Evolutionary conservation across 345 rosid species (phyloP).

Genomic region (Orychophragmus violaceus): DNA sequence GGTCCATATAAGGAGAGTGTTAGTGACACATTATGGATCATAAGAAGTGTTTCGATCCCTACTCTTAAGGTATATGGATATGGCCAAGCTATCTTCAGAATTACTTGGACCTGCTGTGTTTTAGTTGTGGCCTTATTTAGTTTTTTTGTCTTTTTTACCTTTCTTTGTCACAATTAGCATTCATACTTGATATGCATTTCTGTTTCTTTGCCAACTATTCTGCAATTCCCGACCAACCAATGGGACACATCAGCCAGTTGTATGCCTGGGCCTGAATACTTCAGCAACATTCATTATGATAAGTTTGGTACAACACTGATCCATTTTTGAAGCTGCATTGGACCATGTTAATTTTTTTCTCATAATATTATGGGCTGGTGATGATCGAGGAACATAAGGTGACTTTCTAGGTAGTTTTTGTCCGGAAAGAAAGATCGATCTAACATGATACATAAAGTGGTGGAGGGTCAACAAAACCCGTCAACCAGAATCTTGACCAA

Average conservation of each 20-base stretch:
- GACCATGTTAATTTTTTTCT: not conserved
- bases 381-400: constrained; percentile 65
- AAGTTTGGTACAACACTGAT: constrained; percentile 9
- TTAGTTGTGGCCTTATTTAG: not conserved
- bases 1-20: constrained; percentile 37
- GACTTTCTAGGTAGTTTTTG: constrained; percentile 67
- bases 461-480: constrained; percentile 74
- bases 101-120: not conserved
- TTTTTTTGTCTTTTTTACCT: not conserved
- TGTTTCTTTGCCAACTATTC: constrained; percentile 12
- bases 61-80: constrained; percentile 4
- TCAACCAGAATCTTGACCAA: constrained; percentile 56
- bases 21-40: not conserved
- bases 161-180: not conserved
- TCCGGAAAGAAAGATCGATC: constrained; percentile 76
- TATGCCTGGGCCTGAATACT: constrained; percentile 73
- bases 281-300: constrained; percentile 60
- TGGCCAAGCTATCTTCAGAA: constrained; percentile 1
- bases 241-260: constrained; percentile 82
- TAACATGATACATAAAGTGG: constrained; percentile 83
- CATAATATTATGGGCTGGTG: constrained; percentile 46
- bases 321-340: not conserved
- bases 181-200: constrained; percentile 8
- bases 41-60: not conserved
- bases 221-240: constrained; percentile 38